Evolutionary conservation across 768 basidiomycete genomes (phyloP), one percentile per base, ranked within the genome.

Genomic region (Cytidiella melzeri): DNA sequence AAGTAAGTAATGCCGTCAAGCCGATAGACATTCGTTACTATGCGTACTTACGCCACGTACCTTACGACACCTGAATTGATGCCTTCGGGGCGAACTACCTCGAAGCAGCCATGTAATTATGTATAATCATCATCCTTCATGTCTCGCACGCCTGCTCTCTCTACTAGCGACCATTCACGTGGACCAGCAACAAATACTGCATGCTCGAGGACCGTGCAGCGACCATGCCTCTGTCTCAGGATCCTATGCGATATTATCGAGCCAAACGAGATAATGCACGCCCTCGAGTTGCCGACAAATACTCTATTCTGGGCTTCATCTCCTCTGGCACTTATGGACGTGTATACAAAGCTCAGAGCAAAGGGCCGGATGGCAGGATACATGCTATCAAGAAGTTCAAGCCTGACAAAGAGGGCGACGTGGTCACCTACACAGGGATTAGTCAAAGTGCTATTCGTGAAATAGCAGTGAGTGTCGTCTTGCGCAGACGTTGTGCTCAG

Each of bases 321-420:
- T 97, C 96, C 2, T 95, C 92, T 6, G 96, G 96, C 18, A 98
- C 95, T 0, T 98, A 98, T 62, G 96, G 96, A 1, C 76, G 94
- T n/a, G 96, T 98, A 2, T 99, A 98, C 80, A 98, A 98, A 65
- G 96, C 94, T 0, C 79, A 83, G 61, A 87, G 85, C 60, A 72
- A 79, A 41, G 86, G 83, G 11, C 75, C 80, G 3, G 82, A 84
- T 37, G 80, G 74, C 2, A 73, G 70, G 54, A 76, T 95, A 41
- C 87, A 93, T 57, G 96, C 96, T 5, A 98, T 99, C 71, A 99
- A 99, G 75, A 99, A 98, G 67, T 98, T 98, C 74, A 99, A 99
- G 63, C 96, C 95, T 0, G 96, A 99, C 75, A 98, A 98, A 67
- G 96, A 99, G 70, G 95, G 95, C 19, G 96, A 98, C 62, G 83